These are phyloP conservation scores for Lichina pygmaea DNA, from an alignment of 495 filamentous ascomycete genomes.

Conservation along the genomic window DNA sequence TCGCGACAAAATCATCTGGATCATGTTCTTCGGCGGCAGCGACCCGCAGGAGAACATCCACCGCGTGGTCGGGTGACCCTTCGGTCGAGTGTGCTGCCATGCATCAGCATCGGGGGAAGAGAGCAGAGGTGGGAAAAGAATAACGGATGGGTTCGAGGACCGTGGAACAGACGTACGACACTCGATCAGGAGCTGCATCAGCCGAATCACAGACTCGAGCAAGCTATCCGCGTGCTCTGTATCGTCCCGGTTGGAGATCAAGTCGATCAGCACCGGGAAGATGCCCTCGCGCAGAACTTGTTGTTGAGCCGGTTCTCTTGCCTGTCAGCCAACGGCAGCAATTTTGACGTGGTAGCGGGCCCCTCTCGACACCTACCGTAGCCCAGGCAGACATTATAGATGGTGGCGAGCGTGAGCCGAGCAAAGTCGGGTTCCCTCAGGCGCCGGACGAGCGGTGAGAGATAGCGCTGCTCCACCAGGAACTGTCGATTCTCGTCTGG, in stretches of 20 bases:
- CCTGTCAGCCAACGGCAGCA: neutral
- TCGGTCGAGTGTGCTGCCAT: neutral
- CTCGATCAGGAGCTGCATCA: neutral
- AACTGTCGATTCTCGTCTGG: conserved; percentile 47
- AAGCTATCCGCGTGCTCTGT: neutral
- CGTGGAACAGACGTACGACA: conserved; percentile 1
- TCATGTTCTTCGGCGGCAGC: neutral
- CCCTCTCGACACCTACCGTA: conserved; percentile 24
- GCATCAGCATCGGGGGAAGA: conserved; percentile 4
- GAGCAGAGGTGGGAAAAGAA: conserved; percentile 4
- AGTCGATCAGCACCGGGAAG: neutral
- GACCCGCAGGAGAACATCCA: neutral
- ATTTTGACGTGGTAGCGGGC: neutral
- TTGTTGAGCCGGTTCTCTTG: conserved; percentile 4
- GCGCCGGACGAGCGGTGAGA: conserved; percentile 25
- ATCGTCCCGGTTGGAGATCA: neutral
- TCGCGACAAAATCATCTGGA: conserved; percentile 1
- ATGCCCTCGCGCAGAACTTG: conserved; percentile 1
- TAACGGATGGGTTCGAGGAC: no score
- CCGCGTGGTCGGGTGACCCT: conserved; percentile 9
- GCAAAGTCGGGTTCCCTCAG: conserved; percentile 22
- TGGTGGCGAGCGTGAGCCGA: conserved; percentile 31
- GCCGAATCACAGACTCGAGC: neutral
- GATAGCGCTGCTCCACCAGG: conserved; percentile 29
- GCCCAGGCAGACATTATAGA: conserved; percentile 51